Evolutionary conservation across 331 rosid genomes (phyloP), one percentile per base, ranked within the genome.

Genomic region (Quercus phellos): DNA sequence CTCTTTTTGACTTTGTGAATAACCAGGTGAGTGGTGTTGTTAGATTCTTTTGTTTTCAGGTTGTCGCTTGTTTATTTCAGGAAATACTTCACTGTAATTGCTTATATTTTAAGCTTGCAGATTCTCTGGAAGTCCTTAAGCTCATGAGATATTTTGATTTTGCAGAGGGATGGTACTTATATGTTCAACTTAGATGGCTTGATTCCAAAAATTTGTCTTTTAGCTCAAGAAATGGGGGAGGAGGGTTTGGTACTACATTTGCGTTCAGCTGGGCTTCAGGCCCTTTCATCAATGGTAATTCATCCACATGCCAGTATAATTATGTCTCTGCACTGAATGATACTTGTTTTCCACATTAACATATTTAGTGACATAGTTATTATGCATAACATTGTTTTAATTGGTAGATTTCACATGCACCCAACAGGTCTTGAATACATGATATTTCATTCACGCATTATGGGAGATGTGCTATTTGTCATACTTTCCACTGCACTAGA

Each of bases 251-350:
- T 86, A 51, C 81, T 77, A 79, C 73, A 12, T 58, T 85, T 81
- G 55, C 88, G 92, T 79, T 77, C 94, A 22, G 89, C 94, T 80
- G 93, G 94, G 64, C 85, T 93, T 79, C 93, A 87, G 85, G 85
- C 90, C 76, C 99, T 95, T 72, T 89, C 98, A 34, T 79, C 99
- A 34, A 84, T 95, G 99, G 98, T 93, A 93, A 18, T 77, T 76
- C 22, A 75, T 80, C 80, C 38, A 60, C 53, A 10, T 12, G 16
- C 53, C 53, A 12, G 53, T 46, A 38, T 8, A 46, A 46, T 12
- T 10, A 12, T 46, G 53, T 1, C 53, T 13, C 0, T 30, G 58
- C 55, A 46, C 53, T 46, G 17, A 46, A 46, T 46, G 53, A 46
- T 46, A 12, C 53, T 3, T 46, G 53, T 12, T 46, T 46, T 46